These are phyloP conservation scores for Colletotrichum liaoningense DNA, from an alignment of 2,329 filamentous ascomycete genomes.

Conservation along the genomic window DNA sequence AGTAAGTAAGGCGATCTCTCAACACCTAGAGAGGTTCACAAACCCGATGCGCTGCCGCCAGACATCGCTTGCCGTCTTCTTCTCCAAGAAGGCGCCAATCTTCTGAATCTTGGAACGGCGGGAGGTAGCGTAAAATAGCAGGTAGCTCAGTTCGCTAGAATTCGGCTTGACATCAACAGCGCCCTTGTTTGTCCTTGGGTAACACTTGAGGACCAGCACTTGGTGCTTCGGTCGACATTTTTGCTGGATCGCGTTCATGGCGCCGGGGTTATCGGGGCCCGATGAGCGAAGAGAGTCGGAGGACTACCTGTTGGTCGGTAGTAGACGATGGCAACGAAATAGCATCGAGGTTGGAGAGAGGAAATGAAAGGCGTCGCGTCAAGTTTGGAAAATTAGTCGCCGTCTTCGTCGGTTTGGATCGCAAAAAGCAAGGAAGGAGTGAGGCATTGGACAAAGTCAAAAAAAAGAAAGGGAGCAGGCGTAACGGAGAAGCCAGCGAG, in stretches of 20 bases:
- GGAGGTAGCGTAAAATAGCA: constrained; percentile 96
- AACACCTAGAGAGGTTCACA: constrained; percentile 40
- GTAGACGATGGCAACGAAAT: constrained; percentile 26
- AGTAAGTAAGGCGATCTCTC: constrained; percentile 6
- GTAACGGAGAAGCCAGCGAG: constrained; percentile 16
- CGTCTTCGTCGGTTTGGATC: constrained; percentile 24
- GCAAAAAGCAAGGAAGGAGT: constrained; percentile 31
- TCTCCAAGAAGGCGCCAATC: constrained; percentile 93
- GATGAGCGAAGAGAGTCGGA: constrained; percentile 2
- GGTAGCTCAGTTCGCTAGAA: constrained; percentile 94
- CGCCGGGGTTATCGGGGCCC: constrained; percentile 40
- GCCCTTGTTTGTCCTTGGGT: constrained; percentile 91
- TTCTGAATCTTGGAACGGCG: constrained; percentile 96
- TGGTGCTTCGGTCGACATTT: constrained; percentile 94
- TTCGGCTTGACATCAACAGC: constrained; percentile 95
- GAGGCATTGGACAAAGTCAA: constrained; percentile 29
- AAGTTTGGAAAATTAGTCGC: constrained; percentile 7
- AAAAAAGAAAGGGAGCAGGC: constrained; percentile 26
- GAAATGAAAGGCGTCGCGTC: constrained; percentile 21
- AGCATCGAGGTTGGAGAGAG: constrained; percentile 29
- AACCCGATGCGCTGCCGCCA: constrained; percentile 90
- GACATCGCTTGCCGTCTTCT: constrained; percentile 91
- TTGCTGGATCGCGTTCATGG: constrained; percentile 74
- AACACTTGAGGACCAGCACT: constrained; percentile 95
- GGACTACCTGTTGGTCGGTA: constrained; percentile 27